Evolutionary conservation across 2,329 filamentous ascomycete genomes (phyloP), one percentile per base, ranked within the genome.

Genomic region (Onygenales sp.): DNA sequence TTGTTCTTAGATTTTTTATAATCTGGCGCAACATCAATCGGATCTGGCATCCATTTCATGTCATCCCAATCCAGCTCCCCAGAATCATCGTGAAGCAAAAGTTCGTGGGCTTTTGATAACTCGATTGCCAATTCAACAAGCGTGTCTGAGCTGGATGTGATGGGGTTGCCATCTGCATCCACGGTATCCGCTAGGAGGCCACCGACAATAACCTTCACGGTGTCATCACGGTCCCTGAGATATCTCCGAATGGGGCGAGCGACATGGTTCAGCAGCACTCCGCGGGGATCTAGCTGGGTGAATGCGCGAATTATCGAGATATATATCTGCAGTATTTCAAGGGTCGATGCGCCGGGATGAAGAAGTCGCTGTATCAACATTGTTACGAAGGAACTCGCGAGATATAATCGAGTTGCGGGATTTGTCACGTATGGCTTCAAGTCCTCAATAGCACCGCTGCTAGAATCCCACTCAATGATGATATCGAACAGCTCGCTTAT

Each of bases 31-130:
- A 93, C 93, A 65, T 98, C 93, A 40, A 94, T 84, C 0, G 93
- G 93, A 62, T 95, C 88, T 1, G 93, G 93, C 37, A 89, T 77
- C 93, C 93, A 98, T 7, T 84, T 81, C 84, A 95, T 87, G 67
- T 98, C 91, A 63, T 89, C 81, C 86, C 88, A 97, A 67, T 94
- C 88, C 13, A 93, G 77, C 51, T 88, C 87, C 53, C 86, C 83
- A 27, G 65, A 63, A n/a, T 78, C 74, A 39, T 75, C 69, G 55
- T 61, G 66, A 48, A 61, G 70, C 59, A 57, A 78, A 65, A 62
- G 75, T 59, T 60, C 66, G 50, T 67, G 70, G 40, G 67, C 66
- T 55, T 63, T 69, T 51, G 58, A 64, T 55, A 84, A 73, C 54
- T 82, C 80, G 8, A 72, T 68, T 1, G 80, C 77, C 13, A 84